Base-by-base conservation (phyloP, 768 basidiomycete genomes). In the Stropharia rugosoannulata region DNA sequence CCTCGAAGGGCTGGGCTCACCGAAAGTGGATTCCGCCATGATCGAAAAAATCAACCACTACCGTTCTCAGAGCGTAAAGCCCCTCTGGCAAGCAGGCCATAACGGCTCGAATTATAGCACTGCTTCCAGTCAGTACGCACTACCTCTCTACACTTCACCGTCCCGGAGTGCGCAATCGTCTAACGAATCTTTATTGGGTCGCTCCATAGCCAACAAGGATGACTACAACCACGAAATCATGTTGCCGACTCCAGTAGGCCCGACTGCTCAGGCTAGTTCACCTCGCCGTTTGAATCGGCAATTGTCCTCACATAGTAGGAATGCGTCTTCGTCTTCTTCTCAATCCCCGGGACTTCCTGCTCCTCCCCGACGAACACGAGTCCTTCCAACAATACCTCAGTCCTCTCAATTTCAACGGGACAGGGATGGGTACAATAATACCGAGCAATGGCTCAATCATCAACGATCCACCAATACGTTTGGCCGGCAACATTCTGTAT, bases 321-420 rank as follows among this genome's bases (percentile, higher is more conserved):
- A 64, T 29, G 64, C 60, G n/a, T 72, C 69, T 15, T 68, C 70
- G 0, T 22, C 64, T 12, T 60, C 62, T 22, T 22, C 22, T 22
- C 22, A 22, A 18, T 13, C 41, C 1, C 44, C 25, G 13, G 69
- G 76, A 27, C 70, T 77, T 29, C 70, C 75, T 37, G 69, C 70
- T 19, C 71, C 75, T 54, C 76, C 77, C 27, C 70, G 75, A 15
- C 65, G 58, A 35, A 51, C 35, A 29, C 62, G 58, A 12, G 44
- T 59, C 29, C 43, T 48, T 15, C 12, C 50, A 45, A 51, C 18
- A 6, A 43, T 57, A 46, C 52, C 59, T 16, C 37, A 46, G 16
- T n/a, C 43, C 4, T 47, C 48, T 19, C 29, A 32, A 40, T 51
- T 49, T 8, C 39, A 39, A n/a, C 38, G 51, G 36, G 27, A 32